Evolutionary conservation across 768 basidiomycete species (phyloP), one percentile per base, ranked within the genome.

Genomic region (Strobilomyces echinocephalus): DNA sequence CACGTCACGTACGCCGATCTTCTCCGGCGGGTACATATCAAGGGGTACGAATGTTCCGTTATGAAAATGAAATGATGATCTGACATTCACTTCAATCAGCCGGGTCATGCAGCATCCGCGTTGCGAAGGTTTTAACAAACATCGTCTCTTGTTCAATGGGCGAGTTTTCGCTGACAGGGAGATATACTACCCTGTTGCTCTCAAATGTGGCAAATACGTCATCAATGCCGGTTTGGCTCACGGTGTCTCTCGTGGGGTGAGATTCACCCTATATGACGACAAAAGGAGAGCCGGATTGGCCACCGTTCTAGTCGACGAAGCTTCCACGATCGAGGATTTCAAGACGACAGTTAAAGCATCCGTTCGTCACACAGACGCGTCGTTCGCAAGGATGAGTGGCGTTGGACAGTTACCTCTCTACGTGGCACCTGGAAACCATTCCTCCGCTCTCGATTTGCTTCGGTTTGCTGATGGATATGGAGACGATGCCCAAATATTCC

Each of bases 1-100:
- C 72, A 69, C 28, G 26, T 72, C 28, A 63, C 69, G 8, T 71
- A 72, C 28, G 33, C 34, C 24, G 56, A 66, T 6, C 24, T 67
- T 30, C n/a, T 70, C 21, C 14, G 35, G 14, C 48, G 50, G 20
- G 50, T 71, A 33, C 53, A n/a, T 12, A 46, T 60, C n/a, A 24
- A 10, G 45, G 4, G 52, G 58, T 20, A 9, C 39, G 31, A 18
- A 39, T 20, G 9, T 0, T 31, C 30, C 33, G 24, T 5, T 28
- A 16, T 21, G 2, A n/a, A n/a, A 20, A 7, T 49, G 6, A 5
- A 18, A 26, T 6, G 21, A n/a, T 16, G 4, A 14, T 11, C 8
- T 16, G 31, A 47, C 14, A 11, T 21, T 59, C 1, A 58, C 28
- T 8, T n/a, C 1, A 24, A 10, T 40, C 11, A 39, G 39, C 18